phyloP scores from a whole-genome alignment of 331 rosid genomes.

The Saraca asoca region DNA sequence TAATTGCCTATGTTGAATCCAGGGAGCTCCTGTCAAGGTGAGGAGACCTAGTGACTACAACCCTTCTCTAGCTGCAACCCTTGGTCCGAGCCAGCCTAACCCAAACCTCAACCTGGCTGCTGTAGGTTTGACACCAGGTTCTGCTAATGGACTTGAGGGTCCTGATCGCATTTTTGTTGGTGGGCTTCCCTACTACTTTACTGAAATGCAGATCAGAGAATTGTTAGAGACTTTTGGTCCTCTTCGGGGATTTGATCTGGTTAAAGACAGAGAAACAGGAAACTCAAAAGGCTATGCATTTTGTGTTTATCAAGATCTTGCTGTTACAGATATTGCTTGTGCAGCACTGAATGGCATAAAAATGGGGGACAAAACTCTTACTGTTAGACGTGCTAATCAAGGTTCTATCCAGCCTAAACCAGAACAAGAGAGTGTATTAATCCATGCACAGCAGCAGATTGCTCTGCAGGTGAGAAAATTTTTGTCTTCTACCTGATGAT shows the following conservation, averaged over 20 bases:
- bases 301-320: conserved; percentile 70
- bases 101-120: conserved; percentile 60
- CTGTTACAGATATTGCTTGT: conserved; percentile 69
- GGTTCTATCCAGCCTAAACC: conserved; percentile 68
- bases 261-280: conserved; percentile 69
- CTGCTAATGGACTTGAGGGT: conserved; percentile 65
- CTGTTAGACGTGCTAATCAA: conserved; percentile 66
- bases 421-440: conserved; percentile 58
- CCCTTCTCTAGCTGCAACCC: conserved; percentile 67
- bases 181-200: conserved; percentile 68
- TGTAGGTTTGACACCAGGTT: conserved; percentile 56
- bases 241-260: conserved; percentile 64
- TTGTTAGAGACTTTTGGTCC: conserved; percentile 66
- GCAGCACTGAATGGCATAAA: conserved; percentile 70
- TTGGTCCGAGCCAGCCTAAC: conserved; percentile 69
- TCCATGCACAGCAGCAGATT: conserved; percentile 70
- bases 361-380: conserved; percentile 70
- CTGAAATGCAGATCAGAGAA: conserved; percentile 63
- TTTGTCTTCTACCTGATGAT: background rate
- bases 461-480: background rate
- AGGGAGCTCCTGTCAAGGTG: conserved; percentile 74
- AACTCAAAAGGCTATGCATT: conserved; percentile 71
- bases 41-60: conserved; percentile 72
- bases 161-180: conserved; percentile 72
- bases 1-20: background rate